Base-by-base conservation (phyloP, 176 grass and related monocot genomes). In the Urochloa ruziziensis region DNA sequence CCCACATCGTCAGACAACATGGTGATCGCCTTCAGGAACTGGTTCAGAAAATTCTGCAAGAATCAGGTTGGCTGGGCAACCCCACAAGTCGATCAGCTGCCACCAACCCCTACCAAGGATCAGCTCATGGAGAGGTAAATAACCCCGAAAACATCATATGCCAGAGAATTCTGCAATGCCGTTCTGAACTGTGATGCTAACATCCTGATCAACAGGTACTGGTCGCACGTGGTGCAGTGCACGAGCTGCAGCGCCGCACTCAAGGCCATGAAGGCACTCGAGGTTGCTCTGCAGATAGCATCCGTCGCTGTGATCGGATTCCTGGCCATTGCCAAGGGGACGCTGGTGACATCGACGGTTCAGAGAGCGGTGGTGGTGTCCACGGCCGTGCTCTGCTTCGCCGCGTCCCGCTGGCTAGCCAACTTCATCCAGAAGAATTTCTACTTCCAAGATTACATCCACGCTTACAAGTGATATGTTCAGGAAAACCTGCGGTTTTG, bases 381-480 rank as follows among this genome's bases (percentile, higher is more conserved):
- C 3, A 27, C 27, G 4, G 87, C 93, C 14, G 82, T 95, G 40
- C 14, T 95, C 25, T 95, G 91, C 81, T 98, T 98, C 67, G 48
- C 79, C 2, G 82, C 85, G 6, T 95, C 96, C 14, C 91, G 84
- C 2, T 93, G 93, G 91, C 82, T 98, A 0, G 84, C 91, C 1
- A 79, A 82, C 60, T 98, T 91, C 89, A 90, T 95, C 67, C 27
- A 98, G 48, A 98, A 90, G 80, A 95, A 62, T 60, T 98, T 98
- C 72, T 98, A 98, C 43, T 98, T 91, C 86, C 91, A 95, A 74
- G 93, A 93, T 51, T 98, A 98, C 56, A 80, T 90, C 77, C 96
- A 98, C 80, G 93, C 96, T 42, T 90, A 90, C 89, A 93, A 86
- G 85, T 98, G 83, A 90, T 23, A 16, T 4, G 25, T 23, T 4